These are phyloP conservation scores for Teunomyces stri DNA, from an alignment of 805 yeast genomes.

Conservation along the genomic window DNA sequence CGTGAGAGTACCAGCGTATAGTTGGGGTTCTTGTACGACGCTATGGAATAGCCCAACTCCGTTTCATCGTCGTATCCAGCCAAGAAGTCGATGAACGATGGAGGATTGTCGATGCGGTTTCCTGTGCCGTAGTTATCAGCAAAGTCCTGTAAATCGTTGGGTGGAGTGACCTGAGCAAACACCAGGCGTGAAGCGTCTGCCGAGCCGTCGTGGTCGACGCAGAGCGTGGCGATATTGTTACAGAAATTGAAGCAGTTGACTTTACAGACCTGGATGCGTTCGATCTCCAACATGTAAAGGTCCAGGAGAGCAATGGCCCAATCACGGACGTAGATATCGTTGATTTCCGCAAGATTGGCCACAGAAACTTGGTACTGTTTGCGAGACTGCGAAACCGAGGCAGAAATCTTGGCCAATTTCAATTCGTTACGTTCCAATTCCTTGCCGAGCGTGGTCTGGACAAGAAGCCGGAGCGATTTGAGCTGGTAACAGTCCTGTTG, in stretches of 20 bases:
- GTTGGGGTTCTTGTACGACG: slow-evolving; percentile 35
- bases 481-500: slow-evolving; percentile 57
- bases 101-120: slow-evolving; percentile 53
- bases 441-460: slow-evolving; percentile 67
- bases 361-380: slow-evolving; percentile 59
- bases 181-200: slow-evolving; percentile 68
- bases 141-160: slow-evolving; percentile 55
- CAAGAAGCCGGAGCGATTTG: slow-evolving; percentile 58
- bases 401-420: slow-evolving; percentile 51
- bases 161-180: slow-evolving; percentile 67
- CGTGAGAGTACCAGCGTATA: slow-evolving; percentile 26
- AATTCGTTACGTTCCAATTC: slow-evolving; percentile 62
- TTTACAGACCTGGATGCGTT: slow-evolving; percentile 66
- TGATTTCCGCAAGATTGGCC: slow-evolving; percentile 51
- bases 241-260: slow-evolving; percentile 76
- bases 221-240: slow-evolving; percentile 68
- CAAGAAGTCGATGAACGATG: slow-evolving; percentile 60
- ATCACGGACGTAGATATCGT: slow-evolving; percentile 65
- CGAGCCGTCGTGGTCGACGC: slow-evolving; percentile 75
- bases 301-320: slow-evolving; percentile 66
- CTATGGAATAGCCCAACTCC: slow-evolving; percentile 15
- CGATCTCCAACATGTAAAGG: slow-evolving; percentile 68
- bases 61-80: slow-evolving; percentile 28
- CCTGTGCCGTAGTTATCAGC: slow-evolving; percentile 63
- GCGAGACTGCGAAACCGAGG: slow-evolving; percentile 39